A percentile compares a stretch with the other conserved stretches of the same genome.
phyloP scores from a whole-genome alignment of 805 yeast genomes.

The Wickerhamiella qilinensis region DNA sequence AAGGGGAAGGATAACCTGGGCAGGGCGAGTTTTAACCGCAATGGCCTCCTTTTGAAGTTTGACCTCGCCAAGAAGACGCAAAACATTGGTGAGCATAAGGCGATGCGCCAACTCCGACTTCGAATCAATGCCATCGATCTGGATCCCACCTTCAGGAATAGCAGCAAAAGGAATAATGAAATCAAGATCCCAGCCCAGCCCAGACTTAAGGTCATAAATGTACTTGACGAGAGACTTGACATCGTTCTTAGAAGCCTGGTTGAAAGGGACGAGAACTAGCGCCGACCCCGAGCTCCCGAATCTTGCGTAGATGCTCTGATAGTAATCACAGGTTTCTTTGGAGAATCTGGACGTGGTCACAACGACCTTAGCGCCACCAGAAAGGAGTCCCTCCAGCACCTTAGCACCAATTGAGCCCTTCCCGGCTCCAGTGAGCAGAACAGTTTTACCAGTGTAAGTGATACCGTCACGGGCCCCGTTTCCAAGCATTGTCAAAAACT shows the following conservation, averaged over 20 bases:
- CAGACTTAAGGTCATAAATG: constrained; percentile 65
- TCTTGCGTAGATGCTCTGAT: constrained; percentile 83
- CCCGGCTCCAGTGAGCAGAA: constrained; percentile 95
- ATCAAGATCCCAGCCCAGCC: constrained; percentile 92
- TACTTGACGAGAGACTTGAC: constrained; percentile 70
- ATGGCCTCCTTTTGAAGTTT: constrained; percentile 64
- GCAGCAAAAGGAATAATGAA: constrained; percentile 96
- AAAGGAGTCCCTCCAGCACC: constrained; percentile 78
- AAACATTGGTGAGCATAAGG: constrained; percentile 89
- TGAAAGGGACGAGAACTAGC: constrained; percentile 92
- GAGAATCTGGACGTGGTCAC: constrained; percentile 95
- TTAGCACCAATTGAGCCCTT: constrained; percentile 98
- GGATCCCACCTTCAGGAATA: constrained; percentile 96
- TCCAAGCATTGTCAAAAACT: constrained; percentile 81
- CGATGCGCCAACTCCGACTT: constrained; percentile 97
- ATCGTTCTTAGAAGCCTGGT: constrained; percentile 94
- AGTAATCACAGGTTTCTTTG: constrained; percentile 85
- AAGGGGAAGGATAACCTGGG: constrained; percentile 89
- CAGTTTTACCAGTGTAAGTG: constrained; percentile 74
- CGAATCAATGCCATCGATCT: constrained; percentile 81
- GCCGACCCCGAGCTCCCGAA: constrained; percentile 87
- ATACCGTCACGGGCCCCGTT: constrained; percentile 89
- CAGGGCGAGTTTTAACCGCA: constrained; percentile 87
- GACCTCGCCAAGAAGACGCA: constrained; percentile 82
- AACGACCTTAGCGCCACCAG: constrained; percentile 96